Evolutionary conservation across 441 rosid species (phyloP).

Genomic region (Omphalea diandra): DNA sequence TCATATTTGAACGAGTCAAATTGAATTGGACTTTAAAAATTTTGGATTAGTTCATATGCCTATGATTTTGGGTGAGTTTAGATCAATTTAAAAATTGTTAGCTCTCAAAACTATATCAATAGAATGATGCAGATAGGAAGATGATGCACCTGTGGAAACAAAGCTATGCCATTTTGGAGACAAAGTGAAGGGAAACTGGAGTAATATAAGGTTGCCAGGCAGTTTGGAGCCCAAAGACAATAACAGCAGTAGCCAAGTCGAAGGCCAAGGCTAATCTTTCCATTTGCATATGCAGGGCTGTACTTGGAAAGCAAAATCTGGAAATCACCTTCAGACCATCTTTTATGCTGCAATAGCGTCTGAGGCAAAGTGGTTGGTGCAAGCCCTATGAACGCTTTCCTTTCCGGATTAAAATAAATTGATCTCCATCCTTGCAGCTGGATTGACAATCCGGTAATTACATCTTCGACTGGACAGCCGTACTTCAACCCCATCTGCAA

Average conservation of each 20-base stretch:
- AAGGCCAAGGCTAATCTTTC: constrained; percentile 47
- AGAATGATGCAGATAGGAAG: not conserved
- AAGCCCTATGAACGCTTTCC: constrained; percentile 53
- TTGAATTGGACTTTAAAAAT: too few relatives aligned
- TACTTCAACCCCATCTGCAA: too few relatives aligned
- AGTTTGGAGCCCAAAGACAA: too few relatives aligned
- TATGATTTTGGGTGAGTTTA: too few relatives aligned
- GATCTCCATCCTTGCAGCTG: constrained; percentile 69
- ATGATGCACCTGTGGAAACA: constrained; percentile 56
- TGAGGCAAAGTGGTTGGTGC: constrained; percentile 56
- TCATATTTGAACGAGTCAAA: too few relatives aligned
- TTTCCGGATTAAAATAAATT: constrained; percentile 49
- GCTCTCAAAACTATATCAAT: too few relatives aligned
- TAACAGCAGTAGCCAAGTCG: constrained; percentile 45
- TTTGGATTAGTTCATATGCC: too few relatives aligned
- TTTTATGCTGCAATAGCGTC: constrained; percentile 63
- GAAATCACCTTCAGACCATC: too few relatives aligned
- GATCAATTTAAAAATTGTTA: too few relatives aligned
- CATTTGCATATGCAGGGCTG: too few relatives aligned
- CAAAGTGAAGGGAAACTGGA: constrained; percentile 48
- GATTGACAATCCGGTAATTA: constrained; percentile 65
- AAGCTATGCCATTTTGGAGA: constrained; percentile 45
- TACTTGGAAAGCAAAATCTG: too few relatives aligned
- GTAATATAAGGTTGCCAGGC: constrained; percentile 45
- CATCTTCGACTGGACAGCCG: constrained; percentile 76